Conservation (phyloP, 169 alveolate genomes). For the Babesia ovis region DNA sequence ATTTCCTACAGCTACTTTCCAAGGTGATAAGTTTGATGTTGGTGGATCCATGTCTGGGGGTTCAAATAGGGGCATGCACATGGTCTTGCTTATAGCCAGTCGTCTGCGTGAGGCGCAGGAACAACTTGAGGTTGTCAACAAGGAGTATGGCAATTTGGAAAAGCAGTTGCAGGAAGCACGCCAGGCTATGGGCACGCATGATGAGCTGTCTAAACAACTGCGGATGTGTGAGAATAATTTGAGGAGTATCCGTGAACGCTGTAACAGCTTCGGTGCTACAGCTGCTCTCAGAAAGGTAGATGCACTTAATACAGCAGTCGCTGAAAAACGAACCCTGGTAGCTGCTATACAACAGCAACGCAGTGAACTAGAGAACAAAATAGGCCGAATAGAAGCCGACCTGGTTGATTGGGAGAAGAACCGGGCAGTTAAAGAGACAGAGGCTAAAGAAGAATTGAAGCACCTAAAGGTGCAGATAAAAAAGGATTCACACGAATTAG, state of each 20-base stretch:
- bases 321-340: slow-evolving; percentile 39
- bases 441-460: slow-evolving; percentile 67
- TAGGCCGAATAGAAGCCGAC: slow-evolving; percentile 67
- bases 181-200: slow-evolving; percentile 35
- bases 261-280: slow-evolving; percentile 61
- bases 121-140: neutral
- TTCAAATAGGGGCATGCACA: slow-evolving; percentile 71
- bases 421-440: slow-evolving; percentile 64
- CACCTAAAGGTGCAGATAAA: slow-evolving; percentile 67
- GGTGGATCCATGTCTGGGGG: slow-evolving; percentile 92
- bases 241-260: slow-evolving; percentile 46
- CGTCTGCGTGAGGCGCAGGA: slow-evolving; percentile 13
- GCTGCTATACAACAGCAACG: slow-evolving; percentile 51
- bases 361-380: slow-evolving; percentile 60
- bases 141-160: slow-evolving; percentile 34
- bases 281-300: slow-evolving; percentile 62
- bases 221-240: slow-evolving; percentile 53
- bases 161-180: slow-evolving; percentile 42
- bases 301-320: slow-evolving; percentile 40
- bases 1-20: slow-evolving; percentile 84
- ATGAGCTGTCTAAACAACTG: slow-evolving; percentile 63
- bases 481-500: slow-evolving; percentile 45
- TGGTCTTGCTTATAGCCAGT: slow-evolving; percentile 48
- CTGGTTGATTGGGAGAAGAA: slow-evolving; percentile 55
- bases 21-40: slow-evolving; percentile 90